Evolutionary conservation across 2,329 filamentous ascomycete species (phyloP).

Genomic region (Sporothrix euskadiensis): DNA sequence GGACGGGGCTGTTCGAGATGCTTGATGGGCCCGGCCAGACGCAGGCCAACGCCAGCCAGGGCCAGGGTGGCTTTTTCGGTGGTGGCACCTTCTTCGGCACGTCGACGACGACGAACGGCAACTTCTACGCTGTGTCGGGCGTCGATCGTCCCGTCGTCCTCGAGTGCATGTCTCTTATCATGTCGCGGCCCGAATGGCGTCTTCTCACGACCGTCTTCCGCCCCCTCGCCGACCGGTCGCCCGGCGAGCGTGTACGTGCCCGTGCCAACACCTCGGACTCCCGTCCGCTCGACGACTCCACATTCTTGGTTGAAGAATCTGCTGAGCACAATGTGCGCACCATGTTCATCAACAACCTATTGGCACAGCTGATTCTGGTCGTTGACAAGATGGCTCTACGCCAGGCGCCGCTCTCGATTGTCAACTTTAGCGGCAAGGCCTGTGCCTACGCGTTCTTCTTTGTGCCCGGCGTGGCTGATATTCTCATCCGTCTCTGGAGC

Average conservation of each 20-base stretch:
- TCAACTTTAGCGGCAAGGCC: constrained; percentile 86
- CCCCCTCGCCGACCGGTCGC: constrained; percentile 59
- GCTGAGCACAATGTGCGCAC: constrained; percentile 86
- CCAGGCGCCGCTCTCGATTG: constrained; percentile 64
- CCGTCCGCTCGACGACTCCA: constrained; percentile 62
- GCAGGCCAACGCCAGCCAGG: constrained; percentile 25
- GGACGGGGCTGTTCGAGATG: constrained; percentile 78
- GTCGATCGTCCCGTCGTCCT: constrained; percentile 80
- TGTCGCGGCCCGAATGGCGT: constrained; percentile 88
- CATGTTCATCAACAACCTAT: constrained; percentile 79
- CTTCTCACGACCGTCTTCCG: constrained; percentile 68
- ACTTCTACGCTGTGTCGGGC: constrained; percentile 71
- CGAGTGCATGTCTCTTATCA: constrained; percentile 76
- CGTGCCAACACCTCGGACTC: constrained; percentile 57
- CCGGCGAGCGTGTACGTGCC: constrained; percentile 48
- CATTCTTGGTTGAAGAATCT: constrained; percentile 57
- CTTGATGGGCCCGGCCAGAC: constrained; percentile 58
- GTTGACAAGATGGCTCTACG: constrained; percentile 84
- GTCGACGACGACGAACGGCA: constrained; percentile 44
- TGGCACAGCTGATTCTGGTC: constrained; percentile 82
- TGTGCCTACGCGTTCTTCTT: constrained; percentile 94
- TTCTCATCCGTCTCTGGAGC: constrained; percentile 79
- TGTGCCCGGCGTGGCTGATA: constrained; percentile 79
- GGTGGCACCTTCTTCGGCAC: constrained; percentile 30
- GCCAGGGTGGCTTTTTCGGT: constrained; percentile 29